A percentile compares a stretch with the other conserved stretches of the same genome.
phyloP scores from a whole-genome alignment of 1,139 yeast genomes.

The Debaryomyces coudertii region DNA sequence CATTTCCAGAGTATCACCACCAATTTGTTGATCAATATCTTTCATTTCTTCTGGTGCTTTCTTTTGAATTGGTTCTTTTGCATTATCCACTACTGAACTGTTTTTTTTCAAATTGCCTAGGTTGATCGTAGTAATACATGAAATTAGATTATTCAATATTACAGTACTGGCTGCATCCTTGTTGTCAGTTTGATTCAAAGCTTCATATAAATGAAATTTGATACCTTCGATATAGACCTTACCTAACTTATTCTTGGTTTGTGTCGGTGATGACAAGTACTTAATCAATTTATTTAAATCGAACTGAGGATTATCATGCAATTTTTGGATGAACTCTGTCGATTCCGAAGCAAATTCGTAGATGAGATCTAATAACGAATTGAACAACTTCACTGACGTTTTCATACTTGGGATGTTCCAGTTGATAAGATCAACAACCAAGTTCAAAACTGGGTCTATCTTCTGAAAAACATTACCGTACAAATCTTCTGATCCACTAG shows the following conservation, averaged over 20 bases:
- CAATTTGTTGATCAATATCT: slow-evolving; percentile 30
- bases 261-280: slow-evolving; percentile 21
- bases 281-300: slow-evolving; percentile 23
- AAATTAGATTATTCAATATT: slow-evolving; percentile 30
- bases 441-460: slow-evolving; percentile 42
- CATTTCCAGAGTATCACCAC: slow-evolving; percentile 35
- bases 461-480: slow-evolving; percentile 53
- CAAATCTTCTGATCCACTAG: slow-evolving; percentile 65
- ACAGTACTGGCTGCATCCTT: slow-evolving; percentile 26
- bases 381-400: slow-evolving; percentile 48
- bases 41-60: slow-evolving; percentile 18
- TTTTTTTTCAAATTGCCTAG: slow-evolving; percentile 26
- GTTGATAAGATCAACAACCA: slow-evolving; percentile 47
- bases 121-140: slow-evolving; percentile 42
- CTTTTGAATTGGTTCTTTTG: slow-evolving; percentile 32
- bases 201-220: slow-evolving; percentile 60
- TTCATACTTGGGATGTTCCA: slow-evolving; percentile 35
- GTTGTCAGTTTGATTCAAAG: slow-evolving; percentile 23
- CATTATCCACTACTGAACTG: slow-evolving; percentile 5
- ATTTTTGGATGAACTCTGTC: slow-evolving; percentile 50
- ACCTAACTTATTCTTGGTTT: slow-evolving; percentile 44
- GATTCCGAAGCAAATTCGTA: slow-evolving; percentile 72
- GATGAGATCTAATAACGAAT: slow-evolving; percentile 59
- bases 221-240: slow-evolving; percentile 62
- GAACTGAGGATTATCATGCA: slow-evolving; percentile 26